Evolutionary conservation across 768 basidiomycete genomes (phyloP), one percentile per base, ranked within the genome.

Genomic region (Filobasidium wieringae): DNA sequence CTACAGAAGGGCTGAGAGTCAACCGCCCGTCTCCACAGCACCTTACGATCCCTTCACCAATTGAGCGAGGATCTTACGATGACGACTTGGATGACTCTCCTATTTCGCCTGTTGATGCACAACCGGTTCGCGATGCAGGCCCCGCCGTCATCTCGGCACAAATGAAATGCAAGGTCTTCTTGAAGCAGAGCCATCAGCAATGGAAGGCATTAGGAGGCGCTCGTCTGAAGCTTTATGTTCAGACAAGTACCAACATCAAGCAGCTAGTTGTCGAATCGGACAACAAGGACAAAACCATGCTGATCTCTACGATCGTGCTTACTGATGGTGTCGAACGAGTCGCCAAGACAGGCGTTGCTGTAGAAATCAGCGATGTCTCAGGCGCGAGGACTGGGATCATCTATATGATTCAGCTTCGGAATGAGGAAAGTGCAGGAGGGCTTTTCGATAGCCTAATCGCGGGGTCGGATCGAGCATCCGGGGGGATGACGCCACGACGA

Each of bases 101-200:
- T 45, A 64, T 53, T 65, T 74, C 64, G 56, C 66, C 47, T 24
- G 33, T 53, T 45, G 57, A 59, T 29, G 50, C 51, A 29, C 57
- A 34, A 19, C 52, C 27, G 36, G 24, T 37, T 45, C 49, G 4
- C 60, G 55, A 51, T 4, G 33, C 56, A 27, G 56, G 56, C 27
- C 88, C 90, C 1, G 80, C 88, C 5, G 77, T 82, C 11, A 78
- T 97, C 61, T 82, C 87, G 8, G 88, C 87, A 12, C 84, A 88
- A 68, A 93, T 91, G 88, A 91, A 92, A 72, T 96, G 93, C 80
- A 99, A 97, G 74, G 85, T 96, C 24, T 99, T 97, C 76, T 77
- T 95, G 47, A 85, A 97, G 69, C 90, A 93, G 67, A 83, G 88
- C 33, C 92, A 96, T 69, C 66, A 70, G n/a, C 89, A 93, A 71